A percentile compares a stretch with the other conserved stretches of the same genome.
phyloP scores from a whole-genome alignment of 768 basidiomycete species.

The Leccinum rimulosum region DNA sequence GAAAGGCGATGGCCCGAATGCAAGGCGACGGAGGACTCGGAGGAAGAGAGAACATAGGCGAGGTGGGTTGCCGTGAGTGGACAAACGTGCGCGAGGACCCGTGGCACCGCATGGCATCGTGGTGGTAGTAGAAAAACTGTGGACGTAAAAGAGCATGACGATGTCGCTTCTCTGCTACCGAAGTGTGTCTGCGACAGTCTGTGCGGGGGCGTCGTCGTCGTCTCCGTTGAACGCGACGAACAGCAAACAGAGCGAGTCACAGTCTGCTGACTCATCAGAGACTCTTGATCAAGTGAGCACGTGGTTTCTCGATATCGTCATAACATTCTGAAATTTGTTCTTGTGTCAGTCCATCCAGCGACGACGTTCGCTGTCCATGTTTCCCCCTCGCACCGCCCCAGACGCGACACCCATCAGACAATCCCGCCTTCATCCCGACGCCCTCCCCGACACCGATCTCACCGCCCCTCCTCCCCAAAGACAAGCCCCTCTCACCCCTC shows the following conservation, averaged over 20 bases:
- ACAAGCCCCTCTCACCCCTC: conserved; percentile 30
- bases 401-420: background rate
- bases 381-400: background rate
- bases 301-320: conserved; percentile 37
- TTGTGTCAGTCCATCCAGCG: background rate
- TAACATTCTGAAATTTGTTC: conserved; percentile 19
- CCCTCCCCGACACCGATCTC: background rate
- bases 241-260: background rate
- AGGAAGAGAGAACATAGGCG: conserved; percentile 1
- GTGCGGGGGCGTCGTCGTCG: conserved; percentile 4
- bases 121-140: conserved; percentile 26
- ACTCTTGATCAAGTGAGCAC: conserved; percentile 27
- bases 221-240: conserved; percentile 14
- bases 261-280: conserved; percentile 33
- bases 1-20: conserved; percentile 9
- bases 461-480: conserved; percentile 1
- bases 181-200: conserved; percentile 17
- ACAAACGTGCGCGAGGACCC: conserved; percentile 38
- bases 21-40: conserved; percentile 5
- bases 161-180: conserved; percentile 12
- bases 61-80: conserved; percentile 11
- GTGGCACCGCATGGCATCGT: conserved; percentile 30
- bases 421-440: conserved; percentile 4
- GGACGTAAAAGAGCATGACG: conserved; percentile 8
- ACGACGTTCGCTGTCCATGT: background rate